Percentiles rank a stretch among this genome's conserved stretches.
Evolutionary conservation across 129 eudicot genomes (phyloP).

Genomic region (Gnaphalium uliginosum): DNA sequence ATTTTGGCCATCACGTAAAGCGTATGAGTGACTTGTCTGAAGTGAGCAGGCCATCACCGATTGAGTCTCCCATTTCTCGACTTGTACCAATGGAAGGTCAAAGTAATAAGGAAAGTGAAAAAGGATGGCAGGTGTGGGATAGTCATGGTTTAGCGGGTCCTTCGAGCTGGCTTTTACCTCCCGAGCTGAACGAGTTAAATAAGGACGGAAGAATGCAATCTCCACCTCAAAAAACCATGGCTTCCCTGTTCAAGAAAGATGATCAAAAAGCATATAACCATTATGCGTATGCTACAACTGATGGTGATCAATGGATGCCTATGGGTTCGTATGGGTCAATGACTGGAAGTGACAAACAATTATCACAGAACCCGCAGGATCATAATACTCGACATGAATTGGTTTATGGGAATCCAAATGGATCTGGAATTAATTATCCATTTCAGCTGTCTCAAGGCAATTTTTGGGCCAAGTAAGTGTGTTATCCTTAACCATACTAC

Average conservation of each 20-base stretch:
- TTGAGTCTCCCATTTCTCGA: slow-evolving; percentile 82
- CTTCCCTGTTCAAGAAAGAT: slow-evolving; percentile 78
- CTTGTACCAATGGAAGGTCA: slow-evolving; percentile 36
- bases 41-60: slow-evolving; percentile 70
- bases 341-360: slow-evolving; percentile 35
- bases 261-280: slow-evolving; percentile 40
- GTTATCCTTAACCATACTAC: not conserved
- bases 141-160: slow-evolving; percentile 57
- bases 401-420: slow-evolving; percentile 53
- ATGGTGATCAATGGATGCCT: slow-evolving; percentile 60
- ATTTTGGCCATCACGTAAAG: slow-evolving; percentile 40
- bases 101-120: slow-evolving; percentile 37
- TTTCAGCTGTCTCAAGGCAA: slow-evolving; percentile 56
- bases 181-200: slow-evolving; percentile 48
- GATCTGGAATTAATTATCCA: slow-evolving; percentile 45
- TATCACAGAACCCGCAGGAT: slow-evolving; percentile 36
- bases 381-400: slow-evolving; percentile 43
- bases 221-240: slow-evolving; percentile 70
- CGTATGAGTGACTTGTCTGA: slow-evolving; percentile 40
- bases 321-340: slow-evolving; percentile 43
- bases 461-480: slow-evolving; percentile 78
- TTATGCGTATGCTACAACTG: slow-evolving; percentile 33
- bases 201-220: slow-evolving; percentile 49
- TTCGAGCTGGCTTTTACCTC: slow-evolving; percentile 64
- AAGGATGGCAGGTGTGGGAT: slow-evolving; percentile 94